A percentile compares a stretch with the other conserved stretches of the same genome.
These are phyloP conservation scores for Penicillium flavigenum DNA, from an alignment of 495 filamentous ascomycete genomes.

Conservation along the genomic window DNA sequence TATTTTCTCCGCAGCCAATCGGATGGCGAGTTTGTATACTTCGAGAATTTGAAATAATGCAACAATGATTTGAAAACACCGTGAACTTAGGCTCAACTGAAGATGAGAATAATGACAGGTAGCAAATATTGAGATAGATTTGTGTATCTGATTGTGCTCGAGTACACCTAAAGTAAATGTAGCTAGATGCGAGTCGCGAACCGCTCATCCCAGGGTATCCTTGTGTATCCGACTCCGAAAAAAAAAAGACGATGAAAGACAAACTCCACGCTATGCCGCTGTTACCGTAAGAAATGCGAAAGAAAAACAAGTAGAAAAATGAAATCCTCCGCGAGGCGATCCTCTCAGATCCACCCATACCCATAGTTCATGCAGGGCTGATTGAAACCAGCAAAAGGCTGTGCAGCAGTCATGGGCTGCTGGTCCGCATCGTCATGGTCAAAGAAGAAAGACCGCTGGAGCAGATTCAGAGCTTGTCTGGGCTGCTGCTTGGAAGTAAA, in stretches of 20 bases:
- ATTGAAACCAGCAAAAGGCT: conserved; percentile 33
- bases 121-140: not conserved
- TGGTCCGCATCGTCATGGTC: conserved; percentile 41
- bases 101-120: not conserved
- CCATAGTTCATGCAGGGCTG: conserved; percentile 44
- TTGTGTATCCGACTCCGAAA: conserved; percentile 18
- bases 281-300: conserved; percentile 13
- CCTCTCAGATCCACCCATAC: conserved; percentile 42
- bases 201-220: conserved; percentile 36
- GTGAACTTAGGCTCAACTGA: not conserved
- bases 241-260: conserved; percentile 16
- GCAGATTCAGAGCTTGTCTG: conserved; percentile 37
- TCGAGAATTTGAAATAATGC: not conserved
- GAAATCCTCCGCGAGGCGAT: conserved; percentile 1
- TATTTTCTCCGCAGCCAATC: conserved; percentile 9
- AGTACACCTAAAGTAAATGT: conserved; percentile 7
- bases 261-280: conserved; percentile 45
- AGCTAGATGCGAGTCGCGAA: not conserved
- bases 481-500: conserved; percentile 29
- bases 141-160: conserved; percentile 5
- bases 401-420: conserved; percentile 27
- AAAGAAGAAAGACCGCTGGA: conserved; percentile 51
- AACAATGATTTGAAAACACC: not conserved
- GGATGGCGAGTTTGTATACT: conserved; percentile 4
- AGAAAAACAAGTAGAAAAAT: conserved; percentile 13